These are phyloP conservation scores for Neurospora sp. DNA, from an alignment of 495 filamentous ascomycete genomes.

Conservation along the genomic window DNA sequence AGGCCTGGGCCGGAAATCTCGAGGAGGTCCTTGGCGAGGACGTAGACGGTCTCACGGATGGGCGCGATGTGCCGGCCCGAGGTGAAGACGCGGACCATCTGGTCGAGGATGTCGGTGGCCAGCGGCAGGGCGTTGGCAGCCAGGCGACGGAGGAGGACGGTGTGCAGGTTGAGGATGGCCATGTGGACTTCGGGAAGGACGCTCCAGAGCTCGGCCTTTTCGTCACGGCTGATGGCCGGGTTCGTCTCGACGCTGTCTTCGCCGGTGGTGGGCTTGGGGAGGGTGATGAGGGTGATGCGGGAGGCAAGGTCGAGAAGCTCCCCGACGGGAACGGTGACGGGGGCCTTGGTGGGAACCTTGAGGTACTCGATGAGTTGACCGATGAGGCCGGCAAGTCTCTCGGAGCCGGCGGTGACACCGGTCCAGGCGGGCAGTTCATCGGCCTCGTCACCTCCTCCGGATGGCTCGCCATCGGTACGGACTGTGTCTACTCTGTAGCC, in stretches of 20 bases:
- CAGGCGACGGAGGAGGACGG: conserved; percentile 43
- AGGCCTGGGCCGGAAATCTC: conserved; percentile 51
- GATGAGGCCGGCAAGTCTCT: conserved; percentile 55
- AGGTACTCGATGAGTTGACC: conserved; percentile 43
- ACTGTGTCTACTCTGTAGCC: conserved; percentile 24
- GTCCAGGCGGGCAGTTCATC: conserved; percentile 56
- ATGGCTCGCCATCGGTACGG: conserved; percentile 29
- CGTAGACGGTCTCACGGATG: conserved; percentile 52
- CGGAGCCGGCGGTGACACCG: conserved; percentile 59
- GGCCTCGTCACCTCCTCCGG: conserved; percentile 27
- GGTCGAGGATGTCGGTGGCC: conserved; percentile 51
- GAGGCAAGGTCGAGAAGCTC: conserved; percentile 53
- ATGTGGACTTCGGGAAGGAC: conserved; percentile 64
- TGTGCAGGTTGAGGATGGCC: conserved; percentile 50
- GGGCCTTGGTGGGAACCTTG: conserved; percentile 44
- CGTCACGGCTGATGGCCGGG: conserved; percentile 60
- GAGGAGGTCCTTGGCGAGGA: conserved; percentile 46
- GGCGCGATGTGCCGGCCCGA: conserved; percentile 46
- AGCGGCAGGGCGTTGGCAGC: conserved; percentile 42
- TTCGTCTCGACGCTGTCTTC: conserved; percentile 42
- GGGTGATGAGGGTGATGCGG: conserved; percentile 56
- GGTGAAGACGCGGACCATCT: conserved; percentile 56
- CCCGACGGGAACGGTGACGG: conserved; percentile 54
- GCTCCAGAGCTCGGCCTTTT: conserved; percentile 63
- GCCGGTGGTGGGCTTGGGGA: conserved; percentile 35